phyloP scores from a whole-genome alignment of 495 filamentous ascomycete species.

The Lasiosphaeria ovina region DNA sequence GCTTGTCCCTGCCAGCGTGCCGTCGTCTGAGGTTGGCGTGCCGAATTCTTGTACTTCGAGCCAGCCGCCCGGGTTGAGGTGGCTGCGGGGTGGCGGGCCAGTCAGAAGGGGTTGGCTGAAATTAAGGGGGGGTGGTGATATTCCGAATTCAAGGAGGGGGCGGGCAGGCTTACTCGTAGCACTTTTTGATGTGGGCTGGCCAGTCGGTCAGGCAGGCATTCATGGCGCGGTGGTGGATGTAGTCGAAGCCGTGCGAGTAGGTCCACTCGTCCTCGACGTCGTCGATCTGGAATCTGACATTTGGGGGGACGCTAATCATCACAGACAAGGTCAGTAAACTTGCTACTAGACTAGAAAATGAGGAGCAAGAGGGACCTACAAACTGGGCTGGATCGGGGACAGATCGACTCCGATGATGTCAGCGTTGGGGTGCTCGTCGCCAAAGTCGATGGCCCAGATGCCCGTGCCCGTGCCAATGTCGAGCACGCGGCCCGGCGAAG shows the following conservation, averaged over 20 bases:
- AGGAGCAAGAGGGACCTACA: slow-evolving; percentile 34
- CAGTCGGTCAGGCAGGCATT: slow-evolving; percentile 42
- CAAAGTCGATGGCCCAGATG: slow-evolving; percentile 29
- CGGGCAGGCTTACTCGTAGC: too few relatives aligned
- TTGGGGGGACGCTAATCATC: slow-evolving; percentile 28
- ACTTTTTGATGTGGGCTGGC: slow-evolving; percentile 38
- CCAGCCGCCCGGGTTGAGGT: too few relatives aligned
- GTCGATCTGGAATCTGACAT: slow-evolving; percentile 40
- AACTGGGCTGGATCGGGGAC: slow-evolving; percentile 44
- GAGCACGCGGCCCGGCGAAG: slow-evolving; percentile 16
- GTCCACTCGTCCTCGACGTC: slow-evolving; percentile 45
- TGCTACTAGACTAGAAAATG: background rate
- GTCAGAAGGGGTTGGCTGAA: too few relatives aligned
- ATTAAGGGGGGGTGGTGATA: too few relatives aligned
- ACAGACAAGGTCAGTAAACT: background rate
- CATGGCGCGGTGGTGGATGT: slow-evolving; percentile 45
- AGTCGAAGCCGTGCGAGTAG: slow-evolving; percentile 45
- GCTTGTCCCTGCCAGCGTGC: too few relatives aligned
- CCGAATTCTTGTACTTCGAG: too few relatives aligned
- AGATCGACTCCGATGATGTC: slow-evolving; percentile 34
- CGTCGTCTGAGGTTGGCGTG: too few relatives aligned
- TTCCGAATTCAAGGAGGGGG: too few relatives aligned
- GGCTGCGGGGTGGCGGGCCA: too few relatives aligned
- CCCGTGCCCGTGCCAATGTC: too few relatives aligned
- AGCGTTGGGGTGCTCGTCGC: slow-evolving; percentile 23